Conservation (phyloP, 306 rosid species). For the Pachyrhizus erosus region DNA sequence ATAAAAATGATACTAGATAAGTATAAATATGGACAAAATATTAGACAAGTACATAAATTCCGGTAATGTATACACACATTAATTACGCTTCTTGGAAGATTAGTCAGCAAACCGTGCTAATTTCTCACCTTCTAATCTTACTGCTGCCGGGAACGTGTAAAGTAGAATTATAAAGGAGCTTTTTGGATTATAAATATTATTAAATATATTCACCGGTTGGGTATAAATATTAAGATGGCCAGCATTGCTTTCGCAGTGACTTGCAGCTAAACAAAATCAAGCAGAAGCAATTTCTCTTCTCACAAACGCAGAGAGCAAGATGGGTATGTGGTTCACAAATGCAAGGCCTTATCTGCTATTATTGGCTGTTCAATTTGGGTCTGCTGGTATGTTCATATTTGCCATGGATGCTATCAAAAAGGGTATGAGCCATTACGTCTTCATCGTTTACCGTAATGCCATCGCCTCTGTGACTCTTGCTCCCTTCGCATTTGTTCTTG, state of each 20-base stretch:
- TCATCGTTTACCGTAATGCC: slow-evolving; percentile 58
- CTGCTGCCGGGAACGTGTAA: neutral
- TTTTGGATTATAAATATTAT: neutral
- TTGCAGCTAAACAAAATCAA: neutral
- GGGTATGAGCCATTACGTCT: slow-evolving; percentile 62
- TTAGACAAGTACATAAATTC: neutral
- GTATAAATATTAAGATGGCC: slow-evolving; percentile 39
- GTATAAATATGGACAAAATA: neutral
- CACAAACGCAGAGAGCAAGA: neutral
- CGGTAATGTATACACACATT: neutral
- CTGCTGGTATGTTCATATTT: slow-evolving; percentile 71
- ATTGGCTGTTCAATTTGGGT: slow-evolving; percentile 77
- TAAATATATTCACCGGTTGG: neutral
- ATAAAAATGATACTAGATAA: neutral
- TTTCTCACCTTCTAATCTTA: too few relatives aligned
- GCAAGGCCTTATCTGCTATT: slow-evolving; percentile 73
- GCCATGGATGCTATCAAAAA: slow-evolving; percentile 65
- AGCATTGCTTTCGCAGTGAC: neutral
- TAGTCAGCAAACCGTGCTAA: neutral
- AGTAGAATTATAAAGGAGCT: neutral
- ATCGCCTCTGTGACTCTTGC: slow-evolving; percentile 46
- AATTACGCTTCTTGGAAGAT: neutral
- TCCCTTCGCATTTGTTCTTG: slow-evolving; percentile 52
- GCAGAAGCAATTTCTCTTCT: neutral
- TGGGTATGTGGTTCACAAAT: slow-evolving; percentile 33